A percentile compares a stretch with the other conserved stretches of the same genome.
Conservation (phyloP, 2,329 filamentous ascomycete species). For the Fusarium coffeatum region DNA sequence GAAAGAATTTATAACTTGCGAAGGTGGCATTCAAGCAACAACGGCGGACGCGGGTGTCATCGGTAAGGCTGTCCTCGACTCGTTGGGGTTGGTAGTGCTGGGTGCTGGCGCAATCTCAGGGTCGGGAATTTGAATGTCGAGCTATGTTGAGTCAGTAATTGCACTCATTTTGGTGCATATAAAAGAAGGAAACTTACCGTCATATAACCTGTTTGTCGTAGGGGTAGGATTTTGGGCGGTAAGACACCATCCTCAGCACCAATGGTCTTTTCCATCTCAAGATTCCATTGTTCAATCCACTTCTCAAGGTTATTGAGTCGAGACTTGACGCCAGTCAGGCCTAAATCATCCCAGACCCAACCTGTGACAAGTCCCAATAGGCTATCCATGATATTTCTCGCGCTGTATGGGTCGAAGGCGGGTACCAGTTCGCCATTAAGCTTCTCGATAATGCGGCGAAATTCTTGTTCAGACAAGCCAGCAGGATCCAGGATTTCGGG, state of each 20-base stretch:
- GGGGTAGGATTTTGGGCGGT: slow-evolving; percentile 78
- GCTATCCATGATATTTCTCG: slow-evolving; percentile 82
- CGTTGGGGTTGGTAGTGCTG: slow-evolving; percentile 56
- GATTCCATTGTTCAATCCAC: slow-evolving; percentile 91
- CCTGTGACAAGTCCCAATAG: slow-evolving; percentile 84
- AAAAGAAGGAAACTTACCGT: slow-evolving; percentile 64
- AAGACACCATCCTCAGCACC: slow-evolving; percentile 62
- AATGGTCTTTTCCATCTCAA: slow-evolving; percentile 69
- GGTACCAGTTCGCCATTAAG: slow-evolving; percentile 81
- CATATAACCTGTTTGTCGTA: slow-evolving; percentile 89
- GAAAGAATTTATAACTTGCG: slow-evolving; percentile 16
- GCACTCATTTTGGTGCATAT: not conserved
- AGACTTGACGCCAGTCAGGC: slow-evolving; percentile 79
- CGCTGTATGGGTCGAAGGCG: slow-evolving; percentile 83
- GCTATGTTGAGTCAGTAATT: slow-evolving; percentile 55
- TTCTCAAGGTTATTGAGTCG: slow-evolving; percentile 76
- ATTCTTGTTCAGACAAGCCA: slow-evolving; percentile 85
- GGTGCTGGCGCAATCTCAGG: slow-evolving; percentile 73
- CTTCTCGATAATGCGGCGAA: slow-evolving; percentile 82
- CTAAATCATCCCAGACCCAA: slow-evolving; percentile 94
- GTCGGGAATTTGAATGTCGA: slow-evolving; percentile 85
- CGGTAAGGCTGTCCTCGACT: slow-evolving; percentile 51
- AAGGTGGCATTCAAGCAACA: slow-evolving; percentile 33
- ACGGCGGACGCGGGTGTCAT: slow-evolving; percentile 49
- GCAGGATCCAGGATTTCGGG: slow-evolving; percentile 93